A percentile compares a stretch with the other conserved stretches of the same genome.
phyloP scores from a whole-genome alignment of 371 early-diverging fungal genomes.

The Mortierella sp. region DNA sequence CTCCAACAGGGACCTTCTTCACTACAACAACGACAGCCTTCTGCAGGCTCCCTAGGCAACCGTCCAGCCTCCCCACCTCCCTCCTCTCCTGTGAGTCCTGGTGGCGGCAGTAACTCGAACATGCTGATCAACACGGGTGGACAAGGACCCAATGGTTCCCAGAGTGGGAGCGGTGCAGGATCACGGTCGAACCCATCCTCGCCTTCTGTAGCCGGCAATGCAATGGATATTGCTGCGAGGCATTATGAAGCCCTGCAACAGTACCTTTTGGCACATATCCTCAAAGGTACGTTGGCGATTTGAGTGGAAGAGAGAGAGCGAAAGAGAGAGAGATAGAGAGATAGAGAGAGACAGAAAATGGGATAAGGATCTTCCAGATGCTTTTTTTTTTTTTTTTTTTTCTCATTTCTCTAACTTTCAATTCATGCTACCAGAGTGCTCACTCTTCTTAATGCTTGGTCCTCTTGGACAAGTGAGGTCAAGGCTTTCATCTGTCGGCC shows the following conservation, averaged over 20 bases:
- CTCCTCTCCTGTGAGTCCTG: constrained; percentile 29
- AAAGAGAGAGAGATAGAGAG: not conserved
- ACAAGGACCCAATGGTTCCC: too few species aligned
- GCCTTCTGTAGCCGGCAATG: constrained; percentile 28
- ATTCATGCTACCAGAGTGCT: too few species aligned
- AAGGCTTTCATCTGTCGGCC: too few species aligned
- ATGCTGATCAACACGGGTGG: constrained; percentile 35
- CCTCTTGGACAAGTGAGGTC: too few species aligned
- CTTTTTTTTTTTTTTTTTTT: not conserved
- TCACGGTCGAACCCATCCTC: constrained; percentile 35
- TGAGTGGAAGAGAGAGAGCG: not conserved
- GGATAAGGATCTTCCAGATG: too few species aligned
- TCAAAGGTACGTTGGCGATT: constrained; percentile 40
- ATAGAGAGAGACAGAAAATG: not conserved
- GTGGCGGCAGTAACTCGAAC: not conserved
- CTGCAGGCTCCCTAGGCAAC: constrained; percentile 17
- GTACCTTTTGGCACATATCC: constrained; percentile 52
- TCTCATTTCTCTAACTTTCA: too few species aligned
- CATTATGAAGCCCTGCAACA: constrained; percentile 54
- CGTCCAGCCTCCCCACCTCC: constrained; percentile 43
- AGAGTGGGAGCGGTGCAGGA: constrained; percentile 11
- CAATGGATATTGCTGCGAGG: constrained; percentile 51
- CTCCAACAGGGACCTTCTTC: constrained; percentile 6
- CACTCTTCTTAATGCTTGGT: too few species aligned
- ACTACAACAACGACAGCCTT: constrained; percentile 17